phyloP scores from a whole-genome alignment of 2,329 filamentous ascomycete genomes.

The Cylindrodendrum hubeiense region DNA sequence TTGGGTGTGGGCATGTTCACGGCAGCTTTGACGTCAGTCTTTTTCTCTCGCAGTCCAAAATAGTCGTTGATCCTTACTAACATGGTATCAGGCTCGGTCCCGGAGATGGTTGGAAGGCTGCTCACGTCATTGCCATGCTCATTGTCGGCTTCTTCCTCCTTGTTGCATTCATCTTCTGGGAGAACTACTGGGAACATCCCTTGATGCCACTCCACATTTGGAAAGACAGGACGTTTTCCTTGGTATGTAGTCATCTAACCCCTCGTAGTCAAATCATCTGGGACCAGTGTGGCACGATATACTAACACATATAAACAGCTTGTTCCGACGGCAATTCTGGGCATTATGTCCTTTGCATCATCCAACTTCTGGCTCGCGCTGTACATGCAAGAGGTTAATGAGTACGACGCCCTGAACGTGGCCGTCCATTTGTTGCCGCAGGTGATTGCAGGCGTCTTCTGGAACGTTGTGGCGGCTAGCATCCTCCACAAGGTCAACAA shows the following conservation, averaged over 20 bases:
- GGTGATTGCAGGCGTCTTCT: constrained; percentile 71
- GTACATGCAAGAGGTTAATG: constrained; percentile 71
- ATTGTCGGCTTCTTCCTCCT: constrained; percentile 70
- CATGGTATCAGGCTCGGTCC: constrained; percentile 64
- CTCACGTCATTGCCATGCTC: constrained; percentile 72
- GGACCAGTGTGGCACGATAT: no score
- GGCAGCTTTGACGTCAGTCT: constrained; percentile 67
- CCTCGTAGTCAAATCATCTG: neutral
- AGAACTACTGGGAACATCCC: constrained; percentile 63
- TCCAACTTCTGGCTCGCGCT: constrained; percentile 73
- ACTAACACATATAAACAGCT: constrained; percentile 53
- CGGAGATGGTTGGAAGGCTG: constrained; percentile 70
- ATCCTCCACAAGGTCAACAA: constrained; percentile 74
- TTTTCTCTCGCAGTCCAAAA: neutral
- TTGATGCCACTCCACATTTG: constrained; percentile 69
- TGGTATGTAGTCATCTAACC: constrained; percentile 57
- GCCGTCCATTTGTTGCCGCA: constrained; percentile 75
- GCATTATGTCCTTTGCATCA: constrained; percentile 73
- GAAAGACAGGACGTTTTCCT: constrained; percentile 72
- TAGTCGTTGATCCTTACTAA: constrained; percentile 11
- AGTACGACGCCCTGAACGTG: constrained; percentile 66
- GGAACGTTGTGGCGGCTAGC: constrained; percentile 72
- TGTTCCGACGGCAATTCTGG: constrained; percentile 67
- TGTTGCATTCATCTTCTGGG: constrained; percentile 71
- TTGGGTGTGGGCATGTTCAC: constrained; percentile 76